These are phyloP conservation scores for Voacanga thouarsii DNA, from an alignment of 257 asterid genomes.

Conservation along the genomic window DNA sequence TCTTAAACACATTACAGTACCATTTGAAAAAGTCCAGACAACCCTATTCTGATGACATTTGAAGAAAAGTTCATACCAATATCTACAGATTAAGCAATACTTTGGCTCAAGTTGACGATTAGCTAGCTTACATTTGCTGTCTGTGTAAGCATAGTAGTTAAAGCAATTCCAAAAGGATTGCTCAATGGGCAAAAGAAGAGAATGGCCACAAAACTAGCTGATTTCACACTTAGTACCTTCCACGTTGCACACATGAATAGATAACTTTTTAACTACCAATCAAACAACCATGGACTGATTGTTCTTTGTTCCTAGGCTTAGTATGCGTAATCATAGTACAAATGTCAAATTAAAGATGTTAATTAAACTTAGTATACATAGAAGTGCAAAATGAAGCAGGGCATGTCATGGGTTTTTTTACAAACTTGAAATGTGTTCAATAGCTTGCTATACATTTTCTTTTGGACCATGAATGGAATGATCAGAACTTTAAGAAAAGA, in stretches of 20 bases:
- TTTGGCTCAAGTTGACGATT: background rate
- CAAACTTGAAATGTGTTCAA: background rate
- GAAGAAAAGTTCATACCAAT: background rate
- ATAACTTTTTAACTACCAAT: background rate
- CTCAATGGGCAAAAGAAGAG: background rate
- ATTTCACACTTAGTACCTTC: background rate
- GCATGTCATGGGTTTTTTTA: background rate
- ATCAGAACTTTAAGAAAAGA: background rate
- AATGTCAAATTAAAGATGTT: background rate
- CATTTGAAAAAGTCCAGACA: background rate
- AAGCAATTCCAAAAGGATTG: slow-evolving; percentile 11
- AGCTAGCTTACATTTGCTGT: background rate
- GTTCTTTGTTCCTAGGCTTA: background rate
- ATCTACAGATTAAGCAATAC: background rate
- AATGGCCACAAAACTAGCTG: slow-evolving; percentile 7
- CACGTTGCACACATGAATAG: background rate
- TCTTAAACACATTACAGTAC: background rate
- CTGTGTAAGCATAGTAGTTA: slow-evolving; percentile 6
- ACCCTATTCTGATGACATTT: background rate
- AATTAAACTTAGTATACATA: background rate
- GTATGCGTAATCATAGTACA: background rate
- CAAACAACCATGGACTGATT: background rate
- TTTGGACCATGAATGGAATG: background rate
- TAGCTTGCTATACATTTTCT: background rate
- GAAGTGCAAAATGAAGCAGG: background rate